A percentile compares a stretch with the other conserved stretches of the same genome.
Conservation (phyloP, 768 basidiomycete species). For the Suillus fuscotomentosus region DNA sequence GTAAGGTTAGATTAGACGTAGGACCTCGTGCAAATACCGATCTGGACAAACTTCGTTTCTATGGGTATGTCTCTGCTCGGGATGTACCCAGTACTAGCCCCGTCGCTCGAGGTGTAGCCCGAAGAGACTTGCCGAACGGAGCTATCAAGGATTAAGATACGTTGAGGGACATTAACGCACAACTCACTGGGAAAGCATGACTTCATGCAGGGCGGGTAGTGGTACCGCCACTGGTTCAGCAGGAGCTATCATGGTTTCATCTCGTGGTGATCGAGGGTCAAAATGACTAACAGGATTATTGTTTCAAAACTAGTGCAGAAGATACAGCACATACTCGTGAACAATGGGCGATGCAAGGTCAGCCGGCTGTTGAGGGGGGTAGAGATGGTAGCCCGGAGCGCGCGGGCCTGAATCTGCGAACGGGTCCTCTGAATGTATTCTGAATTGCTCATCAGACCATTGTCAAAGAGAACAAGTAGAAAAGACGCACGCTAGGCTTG, state of each 20-base stretch:
- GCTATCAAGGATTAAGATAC: constrained; percentile 11
- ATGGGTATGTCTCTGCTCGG: constrained; percentile 6
- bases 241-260: constrained; percentile 26
- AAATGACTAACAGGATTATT: constrained; percentile 9
- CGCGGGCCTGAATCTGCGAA: constrained; percentile 23
- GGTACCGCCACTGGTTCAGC: constrained; percentile 26
- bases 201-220: constrained; percentile 33
- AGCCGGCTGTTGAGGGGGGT: neutral
- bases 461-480: neutral
- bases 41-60: constrained; percentile 27
- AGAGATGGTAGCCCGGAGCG: constrained; percentile 3
- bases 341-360: constrained; percentile 11
- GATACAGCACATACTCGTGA: constrained; percentile 22
- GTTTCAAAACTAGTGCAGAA: neutral
- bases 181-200: constrained; percentile 25
- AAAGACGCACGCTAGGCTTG: constrained; percentile 19
- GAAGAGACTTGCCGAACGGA: constrained; percentile 14
- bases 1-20: neutral
- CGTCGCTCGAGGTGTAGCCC: constrained; percentile 17
- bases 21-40: no score
- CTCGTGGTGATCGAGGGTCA: constrained; percentile 33
- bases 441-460: neutral
- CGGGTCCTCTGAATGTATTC: constrained; percentile 20
- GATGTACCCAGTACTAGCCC: constrained; percentile 13
- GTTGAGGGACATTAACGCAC: neutral